These are phyloP conservation scores for Didymella sp. DNA, from an alignment of 2,329 filamentous ascomycete genomes.

Conservation along the genomic window DNA sequence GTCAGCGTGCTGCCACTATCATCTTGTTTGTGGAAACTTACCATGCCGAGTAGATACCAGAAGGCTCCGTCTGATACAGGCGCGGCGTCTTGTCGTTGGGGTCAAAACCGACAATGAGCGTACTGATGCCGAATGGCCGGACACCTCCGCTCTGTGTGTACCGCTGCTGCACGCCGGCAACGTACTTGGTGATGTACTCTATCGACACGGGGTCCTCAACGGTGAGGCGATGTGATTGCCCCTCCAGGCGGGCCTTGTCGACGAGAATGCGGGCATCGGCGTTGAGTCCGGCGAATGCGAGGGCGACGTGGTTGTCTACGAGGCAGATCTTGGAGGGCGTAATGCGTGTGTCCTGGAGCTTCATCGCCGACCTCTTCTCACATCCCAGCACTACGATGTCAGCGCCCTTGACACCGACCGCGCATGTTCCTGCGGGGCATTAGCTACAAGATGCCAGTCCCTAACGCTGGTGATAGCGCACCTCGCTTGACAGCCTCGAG, in stretches of 20 bases:
- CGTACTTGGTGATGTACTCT: constrained; percentile 99
- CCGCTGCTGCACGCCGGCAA: constrained; percentile 95
- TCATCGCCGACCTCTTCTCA: constrained; percentile 99
- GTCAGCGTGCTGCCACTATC: constrained; percentile 18
- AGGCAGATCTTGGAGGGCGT: constrained; percentile 98
- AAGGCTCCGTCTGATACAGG: constrained; percentile 98
- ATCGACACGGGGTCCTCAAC: constrained; percentile 97
- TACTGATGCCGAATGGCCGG: constrained; percentile 97
- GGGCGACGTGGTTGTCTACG: constrained; percentile 93
- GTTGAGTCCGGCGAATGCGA: constrained; percentile 96
- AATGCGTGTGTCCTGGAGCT: constrained; percentile 98
- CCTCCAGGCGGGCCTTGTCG: constrained; percentile 96
- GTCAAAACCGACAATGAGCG: constrained; percentile 97
- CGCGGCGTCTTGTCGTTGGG: constrained; percentile 86
- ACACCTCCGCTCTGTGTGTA: constrained; percentile 99
- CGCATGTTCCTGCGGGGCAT: constrained; percentile 78
- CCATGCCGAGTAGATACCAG: constrained; percentile 99
- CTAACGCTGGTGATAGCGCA: constrained; percentile 51
- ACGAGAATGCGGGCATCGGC: constrained; percentile 97
- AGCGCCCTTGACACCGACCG: constrained; percentile 93
- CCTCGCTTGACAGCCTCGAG: constrained; percentile 98
- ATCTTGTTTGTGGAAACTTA: constrained; percentile 56
- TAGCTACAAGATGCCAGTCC: constrained; percentile 12
- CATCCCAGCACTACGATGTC: constrained; percentile 96
- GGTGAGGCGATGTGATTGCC: constrained; percentile 94